Conservation (phyloP, 2,329 filamentous ascomycete species). For the Ilyonectria mors-panacis region DNA sequence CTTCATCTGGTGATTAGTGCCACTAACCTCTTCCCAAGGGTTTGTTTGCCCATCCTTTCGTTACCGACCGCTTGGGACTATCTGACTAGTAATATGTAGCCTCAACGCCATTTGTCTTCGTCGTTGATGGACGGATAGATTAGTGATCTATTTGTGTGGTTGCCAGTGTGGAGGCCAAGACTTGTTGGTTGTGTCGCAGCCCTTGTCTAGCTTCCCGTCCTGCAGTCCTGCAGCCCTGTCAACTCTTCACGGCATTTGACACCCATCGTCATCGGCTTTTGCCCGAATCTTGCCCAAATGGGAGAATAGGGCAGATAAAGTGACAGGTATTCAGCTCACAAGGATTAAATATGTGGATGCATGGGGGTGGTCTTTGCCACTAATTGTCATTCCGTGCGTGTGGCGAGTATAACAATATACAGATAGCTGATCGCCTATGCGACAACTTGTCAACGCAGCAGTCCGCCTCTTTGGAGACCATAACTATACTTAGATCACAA, state of each 20-base stretch:
- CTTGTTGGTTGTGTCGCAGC: constrained; percentile 8
- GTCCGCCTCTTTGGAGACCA: no score
- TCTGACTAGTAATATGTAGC: neutral
- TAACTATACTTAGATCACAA: no score
- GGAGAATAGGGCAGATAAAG: constrained; percentile 5
- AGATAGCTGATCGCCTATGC: neutral
- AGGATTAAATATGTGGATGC: neutral
- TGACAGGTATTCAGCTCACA: neutral
- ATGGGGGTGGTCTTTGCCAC: neutral
- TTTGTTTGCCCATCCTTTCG: constrained; percentile 29
- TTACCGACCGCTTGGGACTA: constrained; percentile 23
- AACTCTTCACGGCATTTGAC: constrained; percentile 10
- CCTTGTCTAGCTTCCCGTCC: constrained; percentile 5
- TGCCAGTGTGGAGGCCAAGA: constrained; percentile 4
- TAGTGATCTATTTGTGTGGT: neutral
- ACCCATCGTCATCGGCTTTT: constrained; percentile 1
- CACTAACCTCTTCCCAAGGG: neutral
- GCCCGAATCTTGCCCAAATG: neutral
- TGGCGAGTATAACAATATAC: neutral
- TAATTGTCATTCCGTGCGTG: no score
- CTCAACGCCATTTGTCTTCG: neutral
- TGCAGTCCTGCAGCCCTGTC: constrained; percentile 11
- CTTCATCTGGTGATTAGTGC: neutral
- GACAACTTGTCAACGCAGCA: no score
- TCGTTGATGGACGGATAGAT: neutral